Base-by-base conservation (phyloP, 2,329 filamentous ascomycete genomes). In the Curvularia eragrostidis region DNA sequence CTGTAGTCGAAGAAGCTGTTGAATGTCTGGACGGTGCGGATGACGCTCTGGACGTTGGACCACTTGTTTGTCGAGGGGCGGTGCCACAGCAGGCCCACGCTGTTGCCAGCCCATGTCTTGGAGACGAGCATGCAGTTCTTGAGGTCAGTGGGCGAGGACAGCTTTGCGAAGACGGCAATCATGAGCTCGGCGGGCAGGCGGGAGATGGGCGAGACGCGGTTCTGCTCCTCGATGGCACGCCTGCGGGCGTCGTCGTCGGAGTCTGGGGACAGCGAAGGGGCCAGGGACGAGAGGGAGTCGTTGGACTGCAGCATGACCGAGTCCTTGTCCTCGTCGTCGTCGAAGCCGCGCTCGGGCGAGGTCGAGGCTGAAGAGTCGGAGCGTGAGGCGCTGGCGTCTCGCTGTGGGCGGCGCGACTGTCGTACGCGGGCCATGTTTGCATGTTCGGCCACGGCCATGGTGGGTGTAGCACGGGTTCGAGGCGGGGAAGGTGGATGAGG, bases 51-150 rank as follows among this genome's bases (percentile, higher is more conserved):
- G 69, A 97, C 87, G 73, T 93, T 93, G 12, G 83, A 79, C 90
- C 92, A 97, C 68, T 88, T 91, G 70, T 90, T 93, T 80, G 95
- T 98, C 26, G 91, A 88, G 1, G 95, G 95, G 38, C 95, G 86
- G 77, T 97, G 93, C 95, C 95, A 99, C 21, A 99, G 84, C 64
- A 97, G 85, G 63, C 95, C 94, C 66, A 98, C 95, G 50, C 91
- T 89, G 74, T 97, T 97, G 62, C 90, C 84, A 26, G 95, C 91
- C 95, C 95, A 99, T 62, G 89, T 87, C 77, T 93, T 93, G 72
- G 89, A 97, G n/a, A 97, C 93, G 64, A 95, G 83, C 91, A 98
- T 93, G 78, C 91, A 96, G 77, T 88, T 89, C 66, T 92, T 85
- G 67, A 97, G 84, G 72, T 99, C 94, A 43, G 83, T 80, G 2